A percentile compares a stretch with the other conserved stretches of the same genome.
Evolutionary conservation across 345 rosid species (phyloP).

Genomic region (Capsella bursapastoris): DNA sequence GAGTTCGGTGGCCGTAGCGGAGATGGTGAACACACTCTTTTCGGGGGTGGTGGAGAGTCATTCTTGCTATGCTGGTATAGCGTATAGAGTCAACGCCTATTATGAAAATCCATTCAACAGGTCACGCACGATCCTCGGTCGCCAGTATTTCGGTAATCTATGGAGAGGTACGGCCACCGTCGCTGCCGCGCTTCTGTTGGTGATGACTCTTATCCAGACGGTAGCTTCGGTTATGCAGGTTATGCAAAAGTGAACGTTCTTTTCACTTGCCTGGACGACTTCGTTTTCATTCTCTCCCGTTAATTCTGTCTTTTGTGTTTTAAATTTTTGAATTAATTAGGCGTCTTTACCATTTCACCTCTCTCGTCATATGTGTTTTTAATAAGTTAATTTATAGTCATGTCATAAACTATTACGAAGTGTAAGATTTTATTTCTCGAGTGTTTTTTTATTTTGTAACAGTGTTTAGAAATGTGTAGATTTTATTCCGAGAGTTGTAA

Average conservation of each 20-base stretch:
- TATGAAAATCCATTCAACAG: not conserved
- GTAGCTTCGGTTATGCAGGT: not conserved
- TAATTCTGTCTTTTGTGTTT: not conserved
- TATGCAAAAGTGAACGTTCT: not conserved
- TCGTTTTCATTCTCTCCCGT: not conserved
- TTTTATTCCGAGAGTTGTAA: too few relatives aligned
- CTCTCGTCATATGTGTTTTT: too few relatives aligned
- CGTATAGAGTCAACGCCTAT: not conserved
- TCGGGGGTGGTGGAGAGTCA: not conserved
- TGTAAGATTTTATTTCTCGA: too few relatives aligned
- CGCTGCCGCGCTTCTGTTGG: not conserved
- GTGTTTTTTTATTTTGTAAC: too few relatives aligned
- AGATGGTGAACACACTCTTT: conserved; percentile 39
- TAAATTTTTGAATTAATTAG: not conserved
- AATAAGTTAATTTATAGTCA: too few relatives aligned
- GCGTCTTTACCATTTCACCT: too few relatives aligned
- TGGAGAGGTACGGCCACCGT: conserved; percentile 39
- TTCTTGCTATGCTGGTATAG: not conserved
- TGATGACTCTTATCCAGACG: conserved; percentile 27
- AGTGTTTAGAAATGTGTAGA: too few relatives aligned
- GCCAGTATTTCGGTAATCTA: conserved; percentile 30
- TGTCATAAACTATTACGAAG: too few relatives aligned
- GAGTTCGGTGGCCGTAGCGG: conserved; percentile 20
- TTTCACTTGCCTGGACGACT: not conserved
- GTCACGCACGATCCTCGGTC: not conserved